Evolutionary conservation across 352 stramenopile genomes (phyloP), one percentile per base, ranked within the genome.

Genomic region (Phytophthora pisi): DNA sequence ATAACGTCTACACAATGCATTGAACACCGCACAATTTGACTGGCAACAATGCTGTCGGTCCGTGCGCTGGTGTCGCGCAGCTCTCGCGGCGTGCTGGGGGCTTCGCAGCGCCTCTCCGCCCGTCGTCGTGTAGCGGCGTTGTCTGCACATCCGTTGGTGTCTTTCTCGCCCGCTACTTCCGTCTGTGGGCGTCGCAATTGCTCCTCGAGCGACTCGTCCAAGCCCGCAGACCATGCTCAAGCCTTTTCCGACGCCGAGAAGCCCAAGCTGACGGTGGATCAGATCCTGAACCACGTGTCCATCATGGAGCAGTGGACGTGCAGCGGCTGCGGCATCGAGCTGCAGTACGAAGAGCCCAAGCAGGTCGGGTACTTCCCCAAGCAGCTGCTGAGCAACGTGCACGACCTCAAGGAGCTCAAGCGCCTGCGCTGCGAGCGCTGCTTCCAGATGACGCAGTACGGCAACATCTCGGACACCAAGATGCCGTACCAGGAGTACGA

Each of bases 401-500:
- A 67, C 34, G 70, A 89, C 43, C 78, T 90, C 26, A 84, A 84
- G 28, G 84, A 93, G 50, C 79, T 93, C 60, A 91, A 89, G 70
- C 85, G 86, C 36, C 70, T 96, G 49, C 81, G 84, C 24, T 96
- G 89, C 64, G 88, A 96, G 72, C 89, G 89, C 30, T 96, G 89
- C 72, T 95, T 90, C 72, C 85, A 95, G 62, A 95, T 94, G 73
- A 92, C 78, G 28, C 78, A 95, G 61, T 93, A 96, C 52, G 89
- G 89, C 34, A 93, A 94, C 62, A 95, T 95, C 70, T 88, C 79
- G 60, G 84, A 91, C 73, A 77, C 84, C 20, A 91, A 91, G 64
- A 83, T 95, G 70, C 83, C 87, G 43, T 94, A 93, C 72, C 70
- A 81, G 16, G 88, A 96, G 72, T 98, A 97, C 78, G 89, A 95